Percentiles rank a stretch among this genome's conserved stretches.
Conservation (phyloP, 139 green algal genomes). For the Tetradesmus obliquus region DNA sequence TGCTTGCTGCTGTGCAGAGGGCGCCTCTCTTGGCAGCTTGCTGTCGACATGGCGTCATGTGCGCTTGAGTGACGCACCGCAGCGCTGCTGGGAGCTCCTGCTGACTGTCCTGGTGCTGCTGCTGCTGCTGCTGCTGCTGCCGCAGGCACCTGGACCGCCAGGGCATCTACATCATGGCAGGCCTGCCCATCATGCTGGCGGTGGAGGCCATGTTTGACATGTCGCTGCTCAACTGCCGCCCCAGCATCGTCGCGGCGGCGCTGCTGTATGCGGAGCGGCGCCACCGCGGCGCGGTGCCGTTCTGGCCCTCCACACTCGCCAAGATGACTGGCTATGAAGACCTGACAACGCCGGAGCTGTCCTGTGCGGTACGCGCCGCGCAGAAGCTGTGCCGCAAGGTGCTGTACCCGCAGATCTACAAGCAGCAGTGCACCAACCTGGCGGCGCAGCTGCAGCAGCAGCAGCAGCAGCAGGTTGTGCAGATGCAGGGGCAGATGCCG, state of each 20-base stretch:
- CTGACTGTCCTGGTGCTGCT: neutral
- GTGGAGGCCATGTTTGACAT: constrained; percentile 77
- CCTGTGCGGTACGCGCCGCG: constrained; percentile 79
- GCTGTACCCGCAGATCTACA: constrained; percentile 54
- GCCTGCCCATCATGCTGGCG: constrained; percentile 66
- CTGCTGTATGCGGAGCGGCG: constrained; percentile 85
- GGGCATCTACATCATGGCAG: constrained; percentile 59
- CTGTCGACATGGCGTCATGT: neutral
- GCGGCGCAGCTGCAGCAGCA: constrained; percentile 27
- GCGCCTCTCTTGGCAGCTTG: too few species aligned
- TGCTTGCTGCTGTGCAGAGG: too few species aligned
- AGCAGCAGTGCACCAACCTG: constrained; percentile 8
- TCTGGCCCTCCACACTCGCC: constrained; percentile 87
- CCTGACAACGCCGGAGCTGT: constrained; percentile 81
- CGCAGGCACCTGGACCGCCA: constrained; percentile 47
- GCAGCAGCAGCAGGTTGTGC: constrained; percentile 19
- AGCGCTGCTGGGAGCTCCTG: neutral
- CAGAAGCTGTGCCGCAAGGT: constrained; percentile 74
- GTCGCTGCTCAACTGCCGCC: constrained; percentile 86
- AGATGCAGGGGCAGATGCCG: neutral
- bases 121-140: neutral
- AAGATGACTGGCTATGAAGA: constrained; percentile 88
- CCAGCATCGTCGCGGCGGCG: constrained; percentile 83
- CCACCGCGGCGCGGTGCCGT: constrained; percentile 81
- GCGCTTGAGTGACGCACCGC: neutral